Percentiles rank a stretch among this genome's conserved stretches.
These are phyloP conservation scores for Grigorovia humatica DNA, from an alignment of 805 yeast species.

Conservation along the genomic window DNA sequence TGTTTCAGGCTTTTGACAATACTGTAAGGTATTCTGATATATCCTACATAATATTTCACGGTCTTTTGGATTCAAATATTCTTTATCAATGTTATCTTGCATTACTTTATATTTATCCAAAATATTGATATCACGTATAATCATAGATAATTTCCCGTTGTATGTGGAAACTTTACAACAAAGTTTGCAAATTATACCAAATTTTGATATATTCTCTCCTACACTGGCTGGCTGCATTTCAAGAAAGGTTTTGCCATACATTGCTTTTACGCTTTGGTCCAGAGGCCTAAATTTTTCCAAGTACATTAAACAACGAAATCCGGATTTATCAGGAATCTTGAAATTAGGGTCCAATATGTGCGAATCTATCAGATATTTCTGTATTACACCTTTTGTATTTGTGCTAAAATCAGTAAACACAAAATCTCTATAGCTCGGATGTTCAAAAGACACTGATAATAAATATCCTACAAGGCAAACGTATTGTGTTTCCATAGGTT, in stretches of 20 bases:
- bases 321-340: constrained; percentile 7
- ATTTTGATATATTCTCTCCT: constrained; percentile 14
- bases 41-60: not conserved
- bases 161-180: constrained; percentile 13
- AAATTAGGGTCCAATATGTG: constrained; percentile 9
- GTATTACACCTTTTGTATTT: constrained; percentile 6
- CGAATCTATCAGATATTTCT: constrained; percentile 16
- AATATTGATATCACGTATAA: constrained; percentile 10
- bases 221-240: constrained; percentile 1
- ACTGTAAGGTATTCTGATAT: not conserved
- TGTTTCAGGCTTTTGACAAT: not conserved
- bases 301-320: constrained; percentile 16
- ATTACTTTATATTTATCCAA: not conserved
- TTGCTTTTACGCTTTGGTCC: constrained; percentile 3
- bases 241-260: constrained; percentile 4
- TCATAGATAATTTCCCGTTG: constrained; percentile 15
- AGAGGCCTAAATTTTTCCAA: constrained; percentile 10
- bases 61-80: not conserved
- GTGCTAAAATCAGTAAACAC: constrained; percentile 24
- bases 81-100: not conserved
- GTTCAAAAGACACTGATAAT: constrained; percentile 14
- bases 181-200: constrained; percentile 20
- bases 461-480: constrained; percentile 9
- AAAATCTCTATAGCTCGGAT: constrained; percentile 7
- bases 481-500: not conserved